These are phyloP conservation scores for Ganoderma boninense DNA, from an alignment of 1,284 basidiomycete genomes.

Conservation along the genomic window DNA sequence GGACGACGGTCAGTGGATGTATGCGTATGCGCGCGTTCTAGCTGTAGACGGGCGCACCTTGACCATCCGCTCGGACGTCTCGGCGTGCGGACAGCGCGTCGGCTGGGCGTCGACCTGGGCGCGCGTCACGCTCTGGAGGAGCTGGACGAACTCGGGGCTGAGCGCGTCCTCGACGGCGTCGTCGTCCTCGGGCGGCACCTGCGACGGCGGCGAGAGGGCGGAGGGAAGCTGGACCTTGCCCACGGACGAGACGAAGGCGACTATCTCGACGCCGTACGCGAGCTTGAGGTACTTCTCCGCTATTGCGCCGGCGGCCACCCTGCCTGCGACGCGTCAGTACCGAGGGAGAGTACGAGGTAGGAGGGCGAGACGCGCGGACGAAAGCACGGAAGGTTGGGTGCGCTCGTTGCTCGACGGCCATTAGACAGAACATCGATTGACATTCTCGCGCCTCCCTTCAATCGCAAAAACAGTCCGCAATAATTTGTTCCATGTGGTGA, in stretches of 20 bases:
- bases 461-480: too few species aligned
- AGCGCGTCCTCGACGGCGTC: slow-evolving; percentile 84
- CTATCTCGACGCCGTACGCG: slow-evolving; percentile 92
- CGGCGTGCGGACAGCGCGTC: slow-evolving; percentile 91
- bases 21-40: slow-evolving; percentile 1
- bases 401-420: too few species aligned
- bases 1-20: not conserved
- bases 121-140: slow-evolving; percentile 85
- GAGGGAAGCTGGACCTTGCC: slow-evolving; percentile 89
- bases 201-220: slow-evolving; percentile 50
- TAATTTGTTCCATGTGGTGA: too few species aligned
- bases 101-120: slow-evolving; percentile 89
- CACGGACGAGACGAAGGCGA: slow-evolving; percentile 96
- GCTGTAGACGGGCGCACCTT: slow-evolving; percentile 58
- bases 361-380: too few species aligned
- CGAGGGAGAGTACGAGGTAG: too few species aligned
- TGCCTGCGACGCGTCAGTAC: slow-evolving; percentile 56
- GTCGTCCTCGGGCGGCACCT: slow-evolving; percentile 60
- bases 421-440: too few species aligned
- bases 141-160: slow-evolving; percentile 83
- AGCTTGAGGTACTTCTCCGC: slow-evolving; percentile 95
- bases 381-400: too few species aligned
- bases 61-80: slow-evolving; percentile 91
- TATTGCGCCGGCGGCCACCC: slow-evolving; percentile 98
- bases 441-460: too few species aligned